phyloP scores from a whole-genome alignment of 2,329 filamentous ascomycete species.

The Rhinocladiella similis region DNA sequence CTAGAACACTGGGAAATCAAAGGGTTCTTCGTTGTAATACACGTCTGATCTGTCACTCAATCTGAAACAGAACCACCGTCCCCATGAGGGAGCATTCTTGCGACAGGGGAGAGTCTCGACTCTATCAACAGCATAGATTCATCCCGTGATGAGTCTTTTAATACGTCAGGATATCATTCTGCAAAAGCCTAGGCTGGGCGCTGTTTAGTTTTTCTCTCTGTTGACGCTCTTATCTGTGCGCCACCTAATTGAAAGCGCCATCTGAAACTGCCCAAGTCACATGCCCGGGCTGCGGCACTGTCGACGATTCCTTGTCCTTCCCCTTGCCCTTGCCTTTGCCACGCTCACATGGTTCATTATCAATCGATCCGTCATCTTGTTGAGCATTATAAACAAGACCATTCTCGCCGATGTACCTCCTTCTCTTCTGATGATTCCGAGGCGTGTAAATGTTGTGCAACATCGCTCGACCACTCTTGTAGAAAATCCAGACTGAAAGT shows the following conservation, averaged over 20 bases:
- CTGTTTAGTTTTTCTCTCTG: too few relatives aligned
- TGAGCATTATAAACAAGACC: conserved; percentile 18
- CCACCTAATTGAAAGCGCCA: background rate
- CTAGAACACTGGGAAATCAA: too few relatives aligned
- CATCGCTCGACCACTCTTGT: conserved; percentile 18
- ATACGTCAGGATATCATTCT: too few relatives aligned
- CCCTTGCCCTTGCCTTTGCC: background rate
- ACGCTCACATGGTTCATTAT: background rate
- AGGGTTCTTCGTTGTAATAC: too few relatives aligned
- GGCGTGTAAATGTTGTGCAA: conserved; percentile 18
- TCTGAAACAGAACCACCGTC: too few relatives aligned
- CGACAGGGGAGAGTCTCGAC: too few relatives aligned
- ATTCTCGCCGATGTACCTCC: conserved; percentile 17
- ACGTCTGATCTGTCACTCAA: too few relatives aligned
- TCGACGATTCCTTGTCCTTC: background rate
- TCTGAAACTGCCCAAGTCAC: background rate
- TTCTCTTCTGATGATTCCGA: conserved; percentile 1
- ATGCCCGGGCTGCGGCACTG: background rate
- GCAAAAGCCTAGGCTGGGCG: too few relatives aligned
- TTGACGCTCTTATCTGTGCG: background rate
- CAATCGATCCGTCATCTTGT: background rate
- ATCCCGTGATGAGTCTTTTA: too few relatives aligned
- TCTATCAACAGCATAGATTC: too few relatives aligned
- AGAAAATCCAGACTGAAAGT: conserved; percentile 28
- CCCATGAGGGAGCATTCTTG: too few relatives aligned